Evolutionary conservation across 2,329 filamentous ascomycete species (phyloP), one percentile per base, ranked within the genome.

Genomic region (Clathrospora elynae): DNA sequence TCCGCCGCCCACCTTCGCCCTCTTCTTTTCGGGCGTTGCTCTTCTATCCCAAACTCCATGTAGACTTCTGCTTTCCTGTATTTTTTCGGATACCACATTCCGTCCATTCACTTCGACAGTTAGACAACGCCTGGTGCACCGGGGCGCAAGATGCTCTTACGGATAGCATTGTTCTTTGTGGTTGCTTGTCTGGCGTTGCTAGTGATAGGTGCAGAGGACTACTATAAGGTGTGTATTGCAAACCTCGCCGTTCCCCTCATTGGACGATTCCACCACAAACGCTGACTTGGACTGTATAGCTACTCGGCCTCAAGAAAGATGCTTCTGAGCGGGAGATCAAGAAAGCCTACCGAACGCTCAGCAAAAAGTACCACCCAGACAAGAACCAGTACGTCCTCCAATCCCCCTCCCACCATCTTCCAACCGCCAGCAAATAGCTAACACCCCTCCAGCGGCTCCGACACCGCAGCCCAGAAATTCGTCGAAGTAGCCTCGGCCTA

Each of bases 281-380:
- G 42, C 57, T 67, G 26, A 67, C 50, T 20, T 6, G 6, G 11
- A 19, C 24, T 18, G 8, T 75, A 51, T 75, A 95, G 84, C 74
- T 96, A 45, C 82, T 99, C 17, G 90, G 87, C 40, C 74, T 99
- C 52, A 81, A 86, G 63, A 90, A 83, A 63, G 78, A 85, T 47
- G 92, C 92, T 11, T 85, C 83, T 32, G 90, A 96, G 39, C 85
- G 85, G 63, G 87, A 97, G 62, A 86, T 99, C 68, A 99, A 99
- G 73, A 87, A 88, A 31, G 91, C 93, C 14, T 99, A 99, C 73
- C 84, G 91, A 47, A 85, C 84, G 47, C 78, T 99, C 8, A 95
- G 88, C 76, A 97, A 97, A 73, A 95, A 95, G 70, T 96, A 82
- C 71, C 93, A 99, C 67, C 93, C 93, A 3, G 93, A 99, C 73